Base-by-base conservation (phyloP, 1,284 basidiomycete species). In the Naganishia liquefaciens region DNA sequence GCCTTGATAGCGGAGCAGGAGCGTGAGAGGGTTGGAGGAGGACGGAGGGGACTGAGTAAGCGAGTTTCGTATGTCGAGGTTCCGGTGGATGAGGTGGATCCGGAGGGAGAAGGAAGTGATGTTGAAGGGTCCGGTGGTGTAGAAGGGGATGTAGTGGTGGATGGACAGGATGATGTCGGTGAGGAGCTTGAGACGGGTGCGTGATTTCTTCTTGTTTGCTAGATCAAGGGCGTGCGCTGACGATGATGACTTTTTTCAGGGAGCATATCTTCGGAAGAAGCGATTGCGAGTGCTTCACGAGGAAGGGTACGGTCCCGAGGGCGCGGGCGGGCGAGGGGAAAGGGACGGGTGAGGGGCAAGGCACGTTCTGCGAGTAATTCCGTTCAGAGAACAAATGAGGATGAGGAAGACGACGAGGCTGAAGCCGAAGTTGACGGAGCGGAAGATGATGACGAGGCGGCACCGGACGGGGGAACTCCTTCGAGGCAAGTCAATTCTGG, bases 131-230 rank as follows among this genome's bases (percentile, higher is more conserved):
- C 42, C 47, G 62, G 43, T 5, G 53, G 55, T n/a, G 60, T 53
- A 28, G 68, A 62, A 23, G 54, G 49, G 17, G 68, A 69, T 62
- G 64, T 60, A 5, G 61, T 61, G 66, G 43, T 71, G 64, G 21
- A 73, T 62, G 51, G 77, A 71, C 3, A 55, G 25, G 40, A 23
- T 10, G 76, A 69, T 15, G 71, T 57, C 11, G 67, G 66, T 25
- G 68, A 69, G 46, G 62, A 52, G 39, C 42, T 50, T 54, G 57
- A 17, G 44, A 72, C 9, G 74, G 75, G 51, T 81, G 19, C 47
- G 51, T 30, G 19, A 23, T 39, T 17, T 25, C 23, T 42, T 49
- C 33, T 40, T 30, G 25, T 52, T 25, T 43, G 19, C n/a, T 23
- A 33, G 49, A 50, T 44, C 28, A 37, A 44, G 50, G n/a, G 40